phyloP scores from a whole-genome alignment of 2,329 filamentous ascomycete species.

The Dothidotthia symphoricarpi region DNA sequence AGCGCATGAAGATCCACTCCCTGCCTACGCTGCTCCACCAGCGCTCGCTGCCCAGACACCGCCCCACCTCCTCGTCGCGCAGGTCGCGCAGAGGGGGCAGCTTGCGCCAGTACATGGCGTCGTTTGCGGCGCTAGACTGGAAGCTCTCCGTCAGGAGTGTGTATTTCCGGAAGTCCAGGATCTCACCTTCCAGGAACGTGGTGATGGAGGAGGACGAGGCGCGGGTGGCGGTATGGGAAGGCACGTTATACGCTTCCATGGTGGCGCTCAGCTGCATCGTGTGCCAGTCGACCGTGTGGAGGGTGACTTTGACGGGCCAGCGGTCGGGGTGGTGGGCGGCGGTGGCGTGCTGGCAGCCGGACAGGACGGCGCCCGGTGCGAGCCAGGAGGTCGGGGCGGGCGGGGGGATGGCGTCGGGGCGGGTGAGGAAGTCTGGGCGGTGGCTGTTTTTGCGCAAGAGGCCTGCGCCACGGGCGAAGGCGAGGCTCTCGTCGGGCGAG shows the following conservation, averaged over 20 bases:
- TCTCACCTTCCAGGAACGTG: slow-evolving; percentile 67
- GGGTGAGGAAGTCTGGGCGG: slow-evolving; percentile 59
- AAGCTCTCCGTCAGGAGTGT: slow-evolving; percentile 54
- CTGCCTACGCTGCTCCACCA: slow-evolving; percentile 39
- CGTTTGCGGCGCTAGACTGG: slow-evolving; percentile 45
- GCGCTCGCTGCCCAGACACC: slow-evolving; percentile 44
- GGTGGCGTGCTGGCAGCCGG: slow-evolving; percentile 60
- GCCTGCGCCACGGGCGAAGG: slow-evolving; percentile 53
- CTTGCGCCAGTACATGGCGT: slow-evolving; percentile 52
- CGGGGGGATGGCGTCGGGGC: slow-evolving; percentile 52
- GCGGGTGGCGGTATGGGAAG: slow-evolving; percentile 40
- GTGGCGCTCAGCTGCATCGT: slow-evolving; percentile 64
- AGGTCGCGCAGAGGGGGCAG: slow-evolving; percentile 46
- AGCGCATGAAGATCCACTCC: slow-evolving; percentile 57
- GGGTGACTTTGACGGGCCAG: slow-evolving; percentile 67
- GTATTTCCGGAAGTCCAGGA: slow-evolving; percentile 58
- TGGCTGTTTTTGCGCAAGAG: slow-evolving; percentile 54
- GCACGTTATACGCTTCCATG: slow-evolving; percentile 70
- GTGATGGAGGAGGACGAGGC: slow-evolving; percentile 53
- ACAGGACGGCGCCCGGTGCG: slow-evolving; percentile 59
- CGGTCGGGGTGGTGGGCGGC: slow-evolving; percentile 52
- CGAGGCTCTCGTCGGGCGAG: slow-evolving; percentile 55
- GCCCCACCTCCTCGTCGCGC: slow-evolving; percentile 44
- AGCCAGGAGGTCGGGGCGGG: slow-evolving; percentile 61
- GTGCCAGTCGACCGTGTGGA: slow-evolving; percentile 61